Base-by-base conservation (phyloP, 164 flowering plant genomes). In the Sextonia rubra region DNA sequence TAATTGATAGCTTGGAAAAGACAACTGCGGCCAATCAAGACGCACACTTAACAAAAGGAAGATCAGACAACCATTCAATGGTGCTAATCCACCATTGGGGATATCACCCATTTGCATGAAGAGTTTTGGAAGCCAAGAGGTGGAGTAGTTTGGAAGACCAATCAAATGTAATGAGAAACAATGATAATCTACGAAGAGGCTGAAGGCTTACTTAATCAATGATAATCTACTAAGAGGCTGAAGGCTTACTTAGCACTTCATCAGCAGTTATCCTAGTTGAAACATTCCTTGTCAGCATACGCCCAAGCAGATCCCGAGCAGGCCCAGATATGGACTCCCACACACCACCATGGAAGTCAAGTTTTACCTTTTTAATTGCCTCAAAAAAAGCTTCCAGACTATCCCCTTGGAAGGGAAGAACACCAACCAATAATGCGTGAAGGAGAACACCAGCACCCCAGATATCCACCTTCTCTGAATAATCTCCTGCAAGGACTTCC, bases 381-480 rank as follows among this genome's bases (percentile, higher is more conserved):
- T 93, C 97, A 79, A 95, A 93, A 47, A 93, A 84, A 18, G 86
- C 84, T 63, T 93, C 97, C 73, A 87, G 66, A 1, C 97, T 88
- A 60, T 90, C 88, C 23, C 99, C 97, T 75, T 87, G 83, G 76
- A 95, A 95, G 20, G 99, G 99, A 26, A 93, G 97, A 47, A 62
- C 32, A 61, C 97, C 97, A 70, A 84, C 84, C 80, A 95, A 82
- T 32, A 95, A 97, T 11, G 90, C 94, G 77, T 95, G 91, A 26
- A 95, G 83, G 62, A 95, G 95, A 18, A 95, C 92, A 70, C 99
- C 99, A 66, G 97, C 98, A 87, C 97, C 84, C 98, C 99, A 95
- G 15, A 93, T 87, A 80, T 95, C 99, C 66, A 88, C 97, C 81
- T 93, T 95, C 85, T 91, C 97, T 1, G 92, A 82, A 76, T 95